Conservation (phyloP, 176 grass and related monocot genomes). For the Otatea glauca region DNA sequence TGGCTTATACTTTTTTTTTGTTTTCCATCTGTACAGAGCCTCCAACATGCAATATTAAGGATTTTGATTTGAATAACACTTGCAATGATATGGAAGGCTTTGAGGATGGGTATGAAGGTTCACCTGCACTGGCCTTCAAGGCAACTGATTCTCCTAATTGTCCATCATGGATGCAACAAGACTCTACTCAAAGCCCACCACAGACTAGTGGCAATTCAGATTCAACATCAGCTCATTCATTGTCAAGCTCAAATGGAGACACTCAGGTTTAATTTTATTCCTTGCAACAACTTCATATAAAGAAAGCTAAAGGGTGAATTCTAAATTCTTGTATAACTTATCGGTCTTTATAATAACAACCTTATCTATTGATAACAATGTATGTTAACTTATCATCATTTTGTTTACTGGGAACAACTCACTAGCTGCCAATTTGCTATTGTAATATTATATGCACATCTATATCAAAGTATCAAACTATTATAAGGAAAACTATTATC, state of each 20-base stretch:
- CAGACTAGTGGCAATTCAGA: constrained; percentile 86
- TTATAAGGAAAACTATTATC: not conserved
- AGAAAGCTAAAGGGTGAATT: constrained; percentile 13
- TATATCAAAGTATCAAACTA: not conserved
- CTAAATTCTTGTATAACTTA: constrained; percentile 13
- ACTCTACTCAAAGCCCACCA: constrained; percentile 73
- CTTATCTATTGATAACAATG: constrained; percentile 19
- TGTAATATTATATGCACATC: not conserved
- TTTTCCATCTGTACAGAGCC: constrained; percentile 53
- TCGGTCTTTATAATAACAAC: not conserved
- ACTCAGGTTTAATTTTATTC: constrained; percentile 67
- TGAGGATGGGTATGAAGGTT: constrained; percentile 57
- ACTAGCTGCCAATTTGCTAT: not conserved
- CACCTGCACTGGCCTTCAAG: constrained; percentile 43
- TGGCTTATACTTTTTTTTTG: constrained; percentile 3
- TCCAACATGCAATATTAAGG: constrained; percentile 57
- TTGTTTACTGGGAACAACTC: not conserved
- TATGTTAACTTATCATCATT: not conserved
- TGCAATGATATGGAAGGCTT: constrained; percentile 70
- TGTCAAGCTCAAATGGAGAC: constrained; percentile 91
- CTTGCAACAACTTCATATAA: constrained; percentile 8
- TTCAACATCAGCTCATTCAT: constrained; percentile 83
- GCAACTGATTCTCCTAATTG: constrained; percentile 60
- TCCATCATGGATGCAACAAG: constrained; percentile 72
- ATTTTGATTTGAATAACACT: constrained; percentile 97